Conservation (phyloP, 2,329 filamentous ascomycete species). For the Colletotrichum tropicicola region DNA sequence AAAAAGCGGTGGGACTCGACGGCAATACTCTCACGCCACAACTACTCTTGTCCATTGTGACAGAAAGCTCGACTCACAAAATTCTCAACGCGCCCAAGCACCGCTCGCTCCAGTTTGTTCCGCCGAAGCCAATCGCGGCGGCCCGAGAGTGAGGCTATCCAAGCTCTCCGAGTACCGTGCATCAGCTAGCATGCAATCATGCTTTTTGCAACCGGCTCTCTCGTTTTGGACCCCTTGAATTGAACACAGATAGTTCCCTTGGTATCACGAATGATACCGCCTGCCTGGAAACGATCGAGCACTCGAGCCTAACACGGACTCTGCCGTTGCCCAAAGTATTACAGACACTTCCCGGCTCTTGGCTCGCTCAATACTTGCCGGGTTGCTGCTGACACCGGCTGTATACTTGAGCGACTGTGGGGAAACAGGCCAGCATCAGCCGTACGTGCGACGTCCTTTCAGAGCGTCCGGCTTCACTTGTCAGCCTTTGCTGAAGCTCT, state of each 20-base stretch:
- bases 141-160: constrained; percentile 3
- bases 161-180: constrained; percentile 5
- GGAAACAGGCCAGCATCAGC: not conserved
- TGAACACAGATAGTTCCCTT: not conserved
- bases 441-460: not conserved
- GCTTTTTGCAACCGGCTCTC: not conserved
- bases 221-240: not conserved
- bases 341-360: constrained; percentile 1
- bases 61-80: not conserved
- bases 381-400: not conserved
- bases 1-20: constrained; percentile 26
- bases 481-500: not conserved
- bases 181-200: not conserved
- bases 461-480: not conserved
- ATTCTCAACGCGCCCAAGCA: not conserved
- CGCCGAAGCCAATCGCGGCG: constrained; percentile 4
- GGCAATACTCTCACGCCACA: constrained; percentile 19
- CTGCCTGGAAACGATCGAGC: not conserved
- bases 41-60: not conserved
- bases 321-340: constrained; percentile 7
- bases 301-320: constrained; percentile 11
- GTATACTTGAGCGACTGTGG: not conserved
- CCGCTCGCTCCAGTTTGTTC: not conserved
- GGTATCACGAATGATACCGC: not conserved
- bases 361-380: not conserved